Conservation (phyloP, 1,284 basidiomycete genomes). For the Cystobasidiaceae sp. region DNA sequence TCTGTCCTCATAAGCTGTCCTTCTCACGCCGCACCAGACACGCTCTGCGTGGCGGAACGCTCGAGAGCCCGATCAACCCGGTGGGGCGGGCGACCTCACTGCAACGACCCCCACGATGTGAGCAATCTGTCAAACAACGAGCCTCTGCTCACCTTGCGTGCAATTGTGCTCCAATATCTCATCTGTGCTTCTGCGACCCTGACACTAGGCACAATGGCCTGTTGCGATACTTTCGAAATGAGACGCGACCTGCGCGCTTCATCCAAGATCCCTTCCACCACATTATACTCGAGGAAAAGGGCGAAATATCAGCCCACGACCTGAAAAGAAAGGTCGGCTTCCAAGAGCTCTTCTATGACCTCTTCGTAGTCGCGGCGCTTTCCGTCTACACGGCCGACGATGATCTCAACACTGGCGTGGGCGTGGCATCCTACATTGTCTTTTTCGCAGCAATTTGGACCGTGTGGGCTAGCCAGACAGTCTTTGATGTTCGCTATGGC, state of each 20-base stretch:
- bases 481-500: constrained; percentile 22
- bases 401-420: neutral
- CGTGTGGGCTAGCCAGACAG: constrained; percentile 20
- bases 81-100: too few species aligned
- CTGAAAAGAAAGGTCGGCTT: constrained; percentile 12
- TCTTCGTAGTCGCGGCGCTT: constrained; percentile 23
- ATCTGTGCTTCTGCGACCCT: too few species aligned
- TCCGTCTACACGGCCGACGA: constrained; percentile 6
- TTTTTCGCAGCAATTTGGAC: constrained; percentile 25
- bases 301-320: neutral
- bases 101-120: too few species aligned
- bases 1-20: too few species aligned
- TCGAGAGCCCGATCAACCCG: too few species aligned
- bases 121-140: too few species aligned
- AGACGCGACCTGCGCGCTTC: constrained; percentile 1
- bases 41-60: too few species aligned
- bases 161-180: too few species aligned
- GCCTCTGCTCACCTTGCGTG: too few species aligned
- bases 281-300: constrained; percentile 10
- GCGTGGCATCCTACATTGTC: constrained; percentile 11
- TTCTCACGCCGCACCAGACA: too few species aligned
- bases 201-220: neutral
- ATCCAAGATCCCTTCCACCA: constrained; percentile 7
- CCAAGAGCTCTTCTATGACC: constrained; percentile 22
- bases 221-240: neutral